Base-by-base conservation (phyloP, 2,329 filamentous ascomycete genomes). In the Aspergillus pseudoterreus region DNA sequence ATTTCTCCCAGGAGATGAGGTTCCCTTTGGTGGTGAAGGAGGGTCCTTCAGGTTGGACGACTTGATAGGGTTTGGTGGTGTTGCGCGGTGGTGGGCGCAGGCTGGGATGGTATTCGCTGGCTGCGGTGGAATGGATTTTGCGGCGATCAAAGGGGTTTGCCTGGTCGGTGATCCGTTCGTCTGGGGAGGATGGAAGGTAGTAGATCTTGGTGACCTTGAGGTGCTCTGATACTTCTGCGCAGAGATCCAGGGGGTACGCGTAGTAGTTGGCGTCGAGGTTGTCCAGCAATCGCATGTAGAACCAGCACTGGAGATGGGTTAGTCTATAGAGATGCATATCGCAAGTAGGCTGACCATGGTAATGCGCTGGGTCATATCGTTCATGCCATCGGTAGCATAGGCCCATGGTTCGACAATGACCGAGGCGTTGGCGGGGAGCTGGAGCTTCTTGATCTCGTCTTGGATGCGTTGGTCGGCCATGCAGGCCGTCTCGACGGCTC, bases 401-500 rank as follows among this genome's bases (percentile, higher is more conserved):
- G 79, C 73, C 80, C 80, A 83, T 0, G 80, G 73, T 57, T 83
- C 80, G 35, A 80, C 72, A 3, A 76, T 68, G 1, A 80, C 75
- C 0, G 65, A 69, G 0, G 76, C 70, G 1, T 68, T 74, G 4
- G 66, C 55, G 0, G 80, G 79, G 0, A 83, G 62, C 0, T 76
- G 57, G 3, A 81, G 63, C 1, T 56, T 57, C 12, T 53, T 38
- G 6, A 65, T 60, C 14, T 76, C 75, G 0, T 63, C 65, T 56
- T 79, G 72, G 0, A 83, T 72, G 14, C 62, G 49, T 0, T 56
- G 32, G 41, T 81, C 70, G 0, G 65, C 70, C 15, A 78, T 60
- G 51, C 79, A 82, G 0, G 73, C 78, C 4, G 65, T 61, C 43
- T 81, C 79, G 0, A 76, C 75, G 8, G 69, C 64, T 32, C 73